Base-by-base conservation (phyloP, 108 stramenopile species). In the Schizochytrium sp. region DNA sequence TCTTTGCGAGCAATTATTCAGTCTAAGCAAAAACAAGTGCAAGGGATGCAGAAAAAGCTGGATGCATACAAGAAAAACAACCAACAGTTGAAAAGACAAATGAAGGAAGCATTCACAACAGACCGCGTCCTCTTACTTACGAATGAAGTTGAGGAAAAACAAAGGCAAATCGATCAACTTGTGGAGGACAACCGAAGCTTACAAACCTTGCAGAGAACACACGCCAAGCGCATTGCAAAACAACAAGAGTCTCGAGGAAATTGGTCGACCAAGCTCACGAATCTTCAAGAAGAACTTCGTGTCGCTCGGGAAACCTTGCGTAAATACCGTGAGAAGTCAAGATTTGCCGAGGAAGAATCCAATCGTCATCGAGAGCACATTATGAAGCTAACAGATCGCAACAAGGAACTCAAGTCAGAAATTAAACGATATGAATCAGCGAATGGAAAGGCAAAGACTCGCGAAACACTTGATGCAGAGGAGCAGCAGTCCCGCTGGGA, bases 321-420 rank as follows among this genome's bases (percentile, higher is more conserved):
- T 0, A 83, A 83, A 50, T 83, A 83, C 53, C 47, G 53, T 38
- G 76, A 83, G 10, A 83, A 83, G 76, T 38, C 76, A 0, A 83
- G 53, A 28, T n/a, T 17, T 10, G 76, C 76, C 10, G 76, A 83
- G 3, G 76, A 83, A 5, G 76, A 83, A 7, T 10, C 50, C 38
- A 83, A 83, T n/a, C 47, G 76, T 10, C 76, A 83, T 38, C 76
- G 76, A n/a, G 76, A 83, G 76, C 76, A 83, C 47, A 83, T 83
- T 28, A 55, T 83, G 50, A 83, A 83, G 53, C 53, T 83, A n/a
- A 49, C 47, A 0, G 76, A 83, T 38, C 76, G 76, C 45, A 83
- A 83, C 2, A 49, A 55, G 10, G 76, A 83, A 5, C 53, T 83
- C 50, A 83, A 83, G 76, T 55, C 12, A 7, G 76, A 83, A 50